Conservation (phyloP, 441 rosid species). For the Brassica hybrid region DNA sequence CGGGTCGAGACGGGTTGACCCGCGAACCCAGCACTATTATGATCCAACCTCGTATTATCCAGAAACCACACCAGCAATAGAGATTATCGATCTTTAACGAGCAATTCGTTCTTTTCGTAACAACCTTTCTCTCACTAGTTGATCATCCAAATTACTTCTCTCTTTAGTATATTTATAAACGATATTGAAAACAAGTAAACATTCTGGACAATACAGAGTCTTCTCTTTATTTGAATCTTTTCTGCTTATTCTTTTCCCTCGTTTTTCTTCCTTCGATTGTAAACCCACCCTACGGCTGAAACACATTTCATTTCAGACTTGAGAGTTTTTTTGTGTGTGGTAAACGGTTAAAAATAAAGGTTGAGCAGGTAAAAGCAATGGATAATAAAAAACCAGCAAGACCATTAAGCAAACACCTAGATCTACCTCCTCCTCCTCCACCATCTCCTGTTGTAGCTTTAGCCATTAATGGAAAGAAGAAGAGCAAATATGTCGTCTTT, state of each 20-base stretch:
- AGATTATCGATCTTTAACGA: no score
- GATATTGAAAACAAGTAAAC: not conserved
- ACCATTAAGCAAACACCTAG: conserved; percentile 34
- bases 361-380: conserved; percentile 26
- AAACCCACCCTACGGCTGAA: no score
- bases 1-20: no score
- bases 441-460: conserved; percentile 53
- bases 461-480: conserved; percentile 72
- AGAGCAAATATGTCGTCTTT: conserved; percentile 64
- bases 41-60: no score
- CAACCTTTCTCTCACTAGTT: no score
- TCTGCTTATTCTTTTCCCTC: not conserved
- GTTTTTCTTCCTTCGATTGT: not conserved
- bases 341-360: not conserved
- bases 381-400: conserved; percentile 26
- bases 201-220: not conserved
- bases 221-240: not conserved
- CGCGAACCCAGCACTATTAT: no score
- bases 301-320: not conserved
- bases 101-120: no score
- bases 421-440: conserved; percentile 35
- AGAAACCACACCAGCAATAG: no score
- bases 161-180: no score
- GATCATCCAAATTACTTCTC: no score
- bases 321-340: not conserved